Evolutionary conservation across 2,329 filamentous ascomycete species (phyloP).

Genomic region (Rugonectria rugulosa): DNA sequence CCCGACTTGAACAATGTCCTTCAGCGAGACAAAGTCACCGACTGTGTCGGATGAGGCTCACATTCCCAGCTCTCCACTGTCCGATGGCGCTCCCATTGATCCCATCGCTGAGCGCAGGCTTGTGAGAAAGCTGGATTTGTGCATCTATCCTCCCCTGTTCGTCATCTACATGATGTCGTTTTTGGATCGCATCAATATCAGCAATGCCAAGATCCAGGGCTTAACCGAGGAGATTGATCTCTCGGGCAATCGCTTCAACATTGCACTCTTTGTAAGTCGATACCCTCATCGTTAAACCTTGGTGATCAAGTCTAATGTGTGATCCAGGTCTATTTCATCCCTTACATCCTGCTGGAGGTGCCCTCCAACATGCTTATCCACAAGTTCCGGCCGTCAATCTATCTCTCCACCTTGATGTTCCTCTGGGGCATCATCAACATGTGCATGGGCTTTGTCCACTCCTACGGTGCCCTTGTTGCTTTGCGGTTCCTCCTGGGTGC

Average conservation of each 20-base stretch:
- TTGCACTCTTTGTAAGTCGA: constrained; percentile 46
- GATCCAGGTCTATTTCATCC: constrained; percentile 45
- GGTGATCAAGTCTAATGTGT: constrained; percentile 1
- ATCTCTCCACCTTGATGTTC: constrained; percentile 48
- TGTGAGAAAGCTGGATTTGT: constrained; percentile 50
- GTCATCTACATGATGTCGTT: constrained; percentile 53
- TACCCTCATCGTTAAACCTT: neutral
- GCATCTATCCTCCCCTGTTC: constrained; percentile 51
- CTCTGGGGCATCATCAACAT: constrained; percentile 50
- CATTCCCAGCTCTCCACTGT: constrained; percentile 21
- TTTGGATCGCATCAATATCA: constrained; percentile 55
- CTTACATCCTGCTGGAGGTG: constrained; percentile 54
- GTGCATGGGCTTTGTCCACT: constrained; percentile 48
- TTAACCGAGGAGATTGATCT: constrained; percentile 52
- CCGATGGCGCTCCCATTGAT: constrained; percentile 36
- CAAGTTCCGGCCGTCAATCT: constrained; percentile 49
- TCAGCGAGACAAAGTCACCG: constrained; percentile 26
- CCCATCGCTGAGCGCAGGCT: constrained; percentile 45
- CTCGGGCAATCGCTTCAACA: constrained; percentile 52
- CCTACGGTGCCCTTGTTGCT: constrained; percentile 42
- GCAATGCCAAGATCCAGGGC: constrained; percentile 56
- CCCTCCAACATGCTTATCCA: constrained; percentile 56
- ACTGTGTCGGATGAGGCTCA: constrained; percentile 21
- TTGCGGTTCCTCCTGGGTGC: constrained; percentile 50
- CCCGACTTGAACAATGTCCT: constrained; percentile 23